Conservation (phyloP, 106 monocot genomes). For the Dendrobium chrysotoxum region DNA sequence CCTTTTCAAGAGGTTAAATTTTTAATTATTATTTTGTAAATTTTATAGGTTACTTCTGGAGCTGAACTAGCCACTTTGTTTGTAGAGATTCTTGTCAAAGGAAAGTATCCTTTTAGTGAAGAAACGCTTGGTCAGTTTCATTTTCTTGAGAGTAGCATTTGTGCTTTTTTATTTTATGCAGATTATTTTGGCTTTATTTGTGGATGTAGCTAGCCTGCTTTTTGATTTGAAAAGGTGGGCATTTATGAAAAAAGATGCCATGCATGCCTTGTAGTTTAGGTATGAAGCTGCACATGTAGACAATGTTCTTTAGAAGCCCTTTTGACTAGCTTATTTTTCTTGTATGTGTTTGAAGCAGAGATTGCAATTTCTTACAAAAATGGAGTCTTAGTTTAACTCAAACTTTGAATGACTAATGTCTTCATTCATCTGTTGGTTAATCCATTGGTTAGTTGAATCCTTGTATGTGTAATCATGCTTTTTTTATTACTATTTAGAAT, state of each 20-base stretch:
- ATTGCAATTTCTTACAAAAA: not conserved
- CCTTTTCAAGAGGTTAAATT: not conserved
- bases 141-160: not conserved
- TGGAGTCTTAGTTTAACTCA: not conserved
- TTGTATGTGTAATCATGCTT: not conserved
- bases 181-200: not conserved
- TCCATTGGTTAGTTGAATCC: not conserved
- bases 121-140: constrained; percentile 65
- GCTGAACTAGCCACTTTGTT: constrained; percentile 70
- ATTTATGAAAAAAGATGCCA: not conserved
- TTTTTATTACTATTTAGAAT: not conserved
- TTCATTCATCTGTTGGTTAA: not conserved
- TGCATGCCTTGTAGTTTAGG: not conserved
- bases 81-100: constrained; percentile 80
- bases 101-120: constrained; percentile 47
- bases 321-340: not conserved
- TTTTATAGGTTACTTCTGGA: constrained; percentile 80
- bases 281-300: not conserved
- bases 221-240: not conserved
- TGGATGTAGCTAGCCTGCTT: not conserved
- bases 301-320: not conserved
- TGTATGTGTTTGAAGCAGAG: not conserved
- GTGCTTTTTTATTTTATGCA: constrained; percentile 2
- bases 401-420: not conserved
- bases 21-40: constrained; percentile 1